phyloP scores from a whole-genome alignment of 2,329 filamentous ascomycete genomes.

The Colletotrichum sp. region DNA sequence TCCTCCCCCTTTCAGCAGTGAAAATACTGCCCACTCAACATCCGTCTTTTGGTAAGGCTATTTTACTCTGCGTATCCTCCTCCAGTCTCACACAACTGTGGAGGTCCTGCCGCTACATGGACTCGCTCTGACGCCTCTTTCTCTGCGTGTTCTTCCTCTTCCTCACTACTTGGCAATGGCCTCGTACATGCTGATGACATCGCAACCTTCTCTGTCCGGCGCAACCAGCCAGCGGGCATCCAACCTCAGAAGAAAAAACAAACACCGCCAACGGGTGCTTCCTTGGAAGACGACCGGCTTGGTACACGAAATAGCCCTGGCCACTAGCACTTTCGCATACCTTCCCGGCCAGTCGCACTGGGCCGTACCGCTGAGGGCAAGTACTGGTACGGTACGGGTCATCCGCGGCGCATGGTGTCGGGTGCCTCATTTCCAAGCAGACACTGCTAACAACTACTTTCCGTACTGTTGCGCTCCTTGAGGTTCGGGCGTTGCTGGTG shows the following conservation, averaged over 20 bases:
- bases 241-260: neutral
- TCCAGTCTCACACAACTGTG: neutral
- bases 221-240: neutral
- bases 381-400: neutral
- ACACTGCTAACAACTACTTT: neutral
- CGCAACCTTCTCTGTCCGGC: neutral
- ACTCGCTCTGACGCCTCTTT: neutral
- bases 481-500: neutral
- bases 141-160: neutral
- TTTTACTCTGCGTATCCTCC: neutral
- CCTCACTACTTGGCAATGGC: neutral
- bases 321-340: neutral
- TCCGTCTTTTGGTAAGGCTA: neutral
- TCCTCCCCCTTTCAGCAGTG: neutral
- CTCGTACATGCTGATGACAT: neutral
- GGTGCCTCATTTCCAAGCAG: neutral
- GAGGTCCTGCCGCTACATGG: neutral
- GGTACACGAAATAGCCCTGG: neutral
- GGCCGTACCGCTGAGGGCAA: neutral
- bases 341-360: neutral
- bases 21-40: neutral
- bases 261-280: constrained; percentile 4
- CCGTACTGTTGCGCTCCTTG: neutral
- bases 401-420: neutral
- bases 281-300: constrained; percentile 4